A percentile compares a stretch with the other conserved stretches of the same genome.
These are phyloP conservation scores for Diaporthe nobilis DNA, from an alignment of 2,329 filamentous ascomycete genomes.

Conservation along the genomic window DNA sequence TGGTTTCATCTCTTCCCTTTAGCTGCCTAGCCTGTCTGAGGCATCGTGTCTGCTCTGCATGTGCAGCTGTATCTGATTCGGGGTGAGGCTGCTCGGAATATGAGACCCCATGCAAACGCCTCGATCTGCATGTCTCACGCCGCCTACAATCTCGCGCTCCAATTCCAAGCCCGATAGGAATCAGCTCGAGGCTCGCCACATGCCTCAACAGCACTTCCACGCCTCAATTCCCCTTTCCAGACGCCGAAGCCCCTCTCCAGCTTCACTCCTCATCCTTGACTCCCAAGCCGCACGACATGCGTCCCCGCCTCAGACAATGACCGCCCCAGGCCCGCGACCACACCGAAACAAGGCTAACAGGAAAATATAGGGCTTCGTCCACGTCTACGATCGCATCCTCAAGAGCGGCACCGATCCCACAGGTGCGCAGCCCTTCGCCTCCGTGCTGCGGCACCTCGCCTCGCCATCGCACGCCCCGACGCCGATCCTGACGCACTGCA, in stretches of 20 bases:
- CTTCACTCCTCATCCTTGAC: background rate
- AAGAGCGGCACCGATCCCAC: conserved; percentile 59
- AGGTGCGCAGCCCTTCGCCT: conserved; percentile 68
- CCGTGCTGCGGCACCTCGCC: conserved; percentile 69
- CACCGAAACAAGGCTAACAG: background rate
- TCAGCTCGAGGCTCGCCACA: background rate
- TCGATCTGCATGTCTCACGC: background rate
- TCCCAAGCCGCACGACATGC: background rate
- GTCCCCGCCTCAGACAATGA: background rate
- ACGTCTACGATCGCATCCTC: conserved; percentile 75
- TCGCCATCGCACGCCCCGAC: conserved; percentile 48
- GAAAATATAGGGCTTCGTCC: conserved; percentile 68
- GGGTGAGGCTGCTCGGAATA: background rate
- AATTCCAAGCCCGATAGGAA: background rate
- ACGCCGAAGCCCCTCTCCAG: background rate
- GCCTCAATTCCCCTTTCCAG: background rate
- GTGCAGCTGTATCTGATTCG: background rate
- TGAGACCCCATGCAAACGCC: background rate
- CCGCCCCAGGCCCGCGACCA: background rate
- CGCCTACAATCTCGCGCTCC: background rate
- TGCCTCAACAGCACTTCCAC: background rate
- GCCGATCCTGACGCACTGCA: conserved; percentile 79
- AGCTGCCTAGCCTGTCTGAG: conserved; percentile 37
- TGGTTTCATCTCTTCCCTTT: background rate
- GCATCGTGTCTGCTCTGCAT: background rate